phyloP scores from a whole-genome alignment of 2,329 filamentous ascomycete species.

The Fusarium sp. region DNA sequence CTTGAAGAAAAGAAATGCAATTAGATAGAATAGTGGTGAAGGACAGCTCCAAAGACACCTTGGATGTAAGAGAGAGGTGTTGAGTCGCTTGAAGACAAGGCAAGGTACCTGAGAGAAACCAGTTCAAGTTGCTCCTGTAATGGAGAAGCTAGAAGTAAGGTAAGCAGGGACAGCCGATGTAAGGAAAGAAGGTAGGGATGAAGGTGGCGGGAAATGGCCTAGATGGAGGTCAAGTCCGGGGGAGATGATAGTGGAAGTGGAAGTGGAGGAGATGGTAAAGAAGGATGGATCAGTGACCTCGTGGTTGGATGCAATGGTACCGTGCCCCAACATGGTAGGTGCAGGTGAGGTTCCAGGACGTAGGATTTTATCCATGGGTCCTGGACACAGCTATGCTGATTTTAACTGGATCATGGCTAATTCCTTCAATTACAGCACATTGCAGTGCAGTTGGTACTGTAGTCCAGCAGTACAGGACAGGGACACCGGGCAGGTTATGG shows the following conservation, averaged over 20 bases:
- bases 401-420: conserved; percentile 6
- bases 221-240: conserved; percentile 34
- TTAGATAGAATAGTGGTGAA: neutral
- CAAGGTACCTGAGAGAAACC: conserved; percentile 1
- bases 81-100: conserved; percentile 1
- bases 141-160: conserved; percentile 6
- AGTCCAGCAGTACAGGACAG: neutral
- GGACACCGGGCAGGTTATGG: neutral
- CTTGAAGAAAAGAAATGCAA: conserved; percentile 7
- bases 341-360: conserved; percentile 10
- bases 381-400: neutral
- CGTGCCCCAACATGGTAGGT: conserved; percentile 40
- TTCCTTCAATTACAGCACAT: neutral
- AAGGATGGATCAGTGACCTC: conserved; percentile 28
- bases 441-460: neutral
- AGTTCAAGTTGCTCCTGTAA: neutral
- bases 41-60: neutral
- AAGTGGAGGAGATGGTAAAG: conserved; percentile 27
- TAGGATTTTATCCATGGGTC: conserved; percentile 19
- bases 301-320: conserved; percentile 32
- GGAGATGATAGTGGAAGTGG: conserved; percentile 20
- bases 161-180: conserved; percentile 7
- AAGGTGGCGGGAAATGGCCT: conserved; percentile 41
- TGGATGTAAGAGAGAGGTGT: conserved; percentile 15
- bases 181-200: conserved; percentile 24